Base-by-base conservation (phyloP, 2,329 filamentous ascomycete species). In the Venturia asperata region DNA sequence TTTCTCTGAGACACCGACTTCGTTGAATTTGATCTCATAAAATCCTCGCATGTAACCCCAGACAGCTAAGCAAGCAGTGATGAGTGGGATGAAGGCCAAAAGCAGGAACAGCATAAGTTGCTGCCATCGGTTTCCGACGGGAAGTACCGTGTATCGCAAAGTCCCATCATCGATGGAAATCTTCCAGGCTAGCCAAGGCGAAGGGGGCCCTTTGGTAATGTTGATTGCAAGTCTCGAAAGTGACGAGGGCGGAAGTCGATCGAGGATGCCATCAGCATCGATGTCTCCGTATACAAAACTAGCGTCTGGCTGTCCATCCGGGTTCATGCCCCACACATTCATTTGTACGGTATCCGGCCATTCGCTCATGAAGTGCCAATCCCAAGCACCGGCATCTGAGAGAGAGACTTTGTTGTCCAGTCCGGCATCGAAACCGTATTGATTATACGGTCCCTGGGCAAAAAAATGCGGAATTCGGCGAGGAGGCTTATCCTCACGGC, bases 291-390 rank as follows among this genome's bases (percentile, higher is more conserved):
- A 83, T 1, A 86, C 80, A 65, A 78, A 80, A 9, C 81, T 81
- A 67, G 84, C 79, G 72, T 88, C 86, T 0, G 86, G 85, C 68
- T 82, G 75, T 24, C 85, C 84, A 72, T 87, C 81, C 0, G 82
- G 80, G 69, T 87, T 85, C 71, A 87, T 84, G 63, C 86, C 86
- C 86, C 86, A 88, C 5, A 86, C 79, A 68, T 87, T 88, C 66
- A 87, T 75, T 70, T 87, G 85, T 65, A 85, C 81, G 61, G 81
- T 75, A 2, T 82, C 81, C 6, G 86, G 86, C 81, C 84, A 88
- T 70, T 88, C 86, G 3, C 80, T 78, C 79, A 87, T 82, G 66
- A 87, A 84, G 67, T 84, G 78, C 69, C 82, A 83, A 24, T 78
- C 75, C 86, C 86, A 88, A 3, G 76, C 74, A 63, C 84, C 78